Conservation (phyloP, 2,329 filamentous ascomycete species). For the Cryphonectria nitschkei region DNA sequence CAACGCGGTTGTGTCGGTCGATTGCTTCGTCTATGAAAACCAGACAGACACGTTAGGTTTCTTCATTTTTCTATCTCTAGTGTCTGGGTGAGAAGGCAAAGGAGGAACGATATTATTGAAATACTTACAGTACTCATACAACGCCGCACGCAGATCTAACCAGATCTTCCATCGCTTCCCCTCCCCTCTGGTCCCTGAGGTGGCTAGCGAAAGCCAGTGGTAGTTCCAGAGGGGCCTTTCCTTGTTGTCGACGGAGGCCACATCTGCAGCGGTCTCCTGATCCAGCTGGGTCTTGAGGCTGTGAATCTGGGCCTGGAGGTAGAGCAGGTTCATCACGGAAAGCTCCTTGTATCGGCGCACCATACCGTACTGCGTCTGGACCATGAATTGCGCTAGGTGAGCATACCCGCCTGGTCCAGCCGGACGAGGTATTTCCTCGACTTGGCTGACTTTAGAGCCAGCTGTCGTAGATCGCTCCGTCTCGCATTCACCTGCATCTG, state of each 20-base stretch:
- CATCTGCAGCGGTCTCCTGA: constrained; percentile 5
- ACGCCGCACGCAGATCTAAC: constrained; percentile 6
- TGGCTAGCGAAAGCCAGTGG: constrained; percentile 22
- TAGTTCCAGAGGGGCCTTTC: constrained; percentile 23
- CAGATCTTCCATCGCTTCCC: constrained; percentile 21
- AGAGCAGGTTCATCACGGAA: constrained; percentile 24
- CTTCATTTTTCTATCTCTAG: neutral
- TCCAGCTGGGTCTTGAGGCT: constrained; percentile 20
- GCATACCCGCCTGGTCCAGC: constrained; percentile 15
- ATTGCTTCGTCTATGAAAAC: constrained; percentile 19
- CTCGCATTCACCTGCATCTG: neutral
- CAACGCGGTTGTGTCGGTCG: constrained; percentile 12
- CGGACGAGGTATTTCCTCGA: neutral
- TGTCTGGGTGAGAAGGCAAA: neutral
- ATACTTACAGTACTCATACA: constrained; percentile 23
- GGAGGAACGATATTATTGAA: neutral
- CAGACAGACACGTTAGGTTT: neutral
- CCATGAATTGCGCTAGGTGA: constrained; percentile 26
- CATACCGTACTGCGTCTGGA: constrained; percentile 22
- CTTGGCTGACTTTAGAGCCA: neutral
- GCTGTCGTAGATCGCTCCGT: neutral
- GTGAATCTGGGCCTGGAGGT: constrained; percentile 22
- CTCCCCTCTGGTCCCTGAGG: constrained; percentile 2
- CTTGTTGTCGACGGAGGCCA: neutral
- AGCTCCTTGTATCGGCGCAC: constrained; percentile 22